A percentile compares a stretch with the other conserved stretches of the same genome.
These are phyloP conservation scores for Circinella umbellata DNA, from an alignment of 371 early-diverging fungal genomes.

Conservation along the genomic window DNA sequence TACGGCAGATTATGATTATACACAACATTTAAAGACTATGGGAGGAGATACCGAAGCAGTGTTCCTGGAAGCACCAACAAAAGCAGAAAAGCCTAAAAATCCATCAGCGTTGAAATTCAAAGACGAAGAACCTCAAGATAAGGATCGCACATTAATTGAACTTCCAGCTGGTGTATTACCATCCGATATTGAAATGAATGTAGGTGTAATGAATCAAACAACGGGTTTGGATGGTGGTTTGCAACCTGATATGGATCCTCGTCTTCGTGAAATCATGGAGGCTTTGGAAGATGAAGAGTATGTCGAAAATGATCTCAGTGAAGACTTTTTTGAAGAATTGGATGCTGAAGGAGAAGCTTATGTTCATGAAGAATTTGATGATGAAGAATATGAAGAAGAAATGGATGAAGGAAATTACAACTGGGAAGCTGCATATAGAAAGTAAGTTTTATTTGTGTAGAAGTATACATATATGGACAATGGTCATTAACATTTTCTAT, in stretches of 20 bases:
- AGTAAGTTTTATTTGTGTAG: slow-evolving; percentile 40
- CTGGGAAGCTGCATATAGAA: slow-evolving; percentile 74
- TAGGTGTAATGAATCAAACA: slow-evolving; percentile 48
- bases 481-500: background rate
- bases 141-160: slow-evolving; percentile 45
- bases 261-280: slow-evolving; percentile 85
- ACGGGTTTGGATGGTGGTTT: slow-evolving; percentile 61
- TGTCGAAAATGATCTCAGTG: slow-evolving; percentile 76
- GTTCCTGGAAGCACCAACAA: slow-evolving; percentile 72
- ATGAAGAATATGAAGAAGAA: slow-evolving; percentile 54
- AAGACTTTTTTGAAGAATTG: slow-evolving; percentile 75
- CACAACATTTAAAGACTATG: slow-evolving; percentile 87
- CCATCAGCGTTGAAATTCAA: slow-evolving; percentile 20
- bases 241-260: slow-evolving; percentile 79
- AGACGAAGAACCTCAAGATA: slow-evolving; percentile 29
- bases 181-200: slow-evolving; percentile 63
- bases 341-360: slow-evolving; percentile 54
- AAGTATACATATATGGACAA: background rate
- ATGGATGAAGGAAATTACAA: slow-evolving; percentile 54
- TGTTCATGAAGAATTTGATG: slow-evolving; percentile 50
- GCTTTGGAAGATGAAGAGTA: slow-evolving; percentile 92
- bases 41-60: slow-evolving; percentile 82
- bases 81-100: slow-evolving; percentile 41
- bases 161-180: slow-evolving; percentile 82
- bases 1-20: slow-evolving; percentile 85